These are phyloP conservation scores for Lecanicillium sp. DNA, from an alignment of 2,329 filamentous ascomycete species.

Conservation along the genomic window DNA sequence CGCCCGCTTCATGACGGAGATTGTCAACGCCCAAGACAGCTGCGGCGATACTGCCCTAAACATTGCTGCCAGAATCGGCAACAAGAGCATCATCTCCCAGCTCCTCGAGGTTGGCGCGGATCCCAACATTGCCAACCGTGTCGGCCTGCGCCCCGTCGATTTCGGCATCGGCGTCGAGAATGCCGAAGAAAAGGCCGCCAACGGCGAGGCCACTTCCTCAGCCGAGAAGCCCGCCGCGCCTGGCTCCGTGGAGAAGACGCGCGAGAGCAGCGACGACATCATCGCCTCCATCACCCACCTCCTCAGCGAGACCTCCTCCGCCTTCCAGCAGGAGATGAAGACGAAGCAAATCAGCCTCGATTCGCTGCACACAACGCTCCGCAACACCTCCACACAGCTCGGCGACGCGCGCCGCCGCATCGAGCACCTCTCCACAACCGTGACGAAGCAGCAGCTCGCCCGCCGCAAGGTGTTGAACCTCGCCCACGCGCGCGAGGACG, in stretches of 20 bases:
- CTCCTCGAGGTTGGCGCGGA: conserved; percentile 92
- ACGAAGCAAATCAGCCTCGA: conserved; percentile 81
- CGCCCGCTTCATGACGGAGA: conserved; percentile 91
- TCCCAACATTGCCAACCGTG: conserved; percentile 84
- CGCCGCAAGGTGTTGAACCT: conserved; percentile 74
- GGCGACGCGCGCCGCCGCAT: conserved; percentile 70
- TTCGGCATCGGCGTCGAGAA: conserved; percentile 80
- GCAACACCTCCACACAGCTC: conserved; percentile 71
- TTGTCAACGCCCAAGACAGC: conserved; percentile 92
- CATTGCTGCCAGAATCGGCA: conserved; percentile 86
- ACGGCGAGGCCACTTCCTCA: conserved; percentile 32
- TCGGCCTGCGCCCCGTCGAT: conserved; percentile 82
- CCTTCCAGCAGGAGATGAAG: conserved; percentile 75
- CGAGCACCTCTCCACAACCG: conserved; percentile 61
- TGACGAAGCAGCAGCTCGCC: conserved; percentile 59
- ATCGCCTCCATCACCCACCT: conserved; percentile 77
- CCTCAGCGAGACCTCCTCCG: conserved; percentile 68
- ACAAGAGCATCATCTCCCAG: conserved; percentile 93
- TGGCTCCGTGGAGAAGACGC: conserved; percentile 49
- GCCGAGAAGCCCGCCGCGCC: conserved; percentile 39
- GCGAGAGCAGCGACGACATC: conserved; percentile 72
- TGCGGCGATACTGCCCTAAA: conserved; percentile 93
- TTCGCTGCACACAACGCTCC: conserved; percentile 71
- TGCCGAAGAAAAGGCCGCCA: conserved; percentile 34
- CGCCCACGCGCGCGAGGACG: conserved; percentile 63